Conservation (phyloP, 345 rosid species). For the Camelina hispida region DNA sequence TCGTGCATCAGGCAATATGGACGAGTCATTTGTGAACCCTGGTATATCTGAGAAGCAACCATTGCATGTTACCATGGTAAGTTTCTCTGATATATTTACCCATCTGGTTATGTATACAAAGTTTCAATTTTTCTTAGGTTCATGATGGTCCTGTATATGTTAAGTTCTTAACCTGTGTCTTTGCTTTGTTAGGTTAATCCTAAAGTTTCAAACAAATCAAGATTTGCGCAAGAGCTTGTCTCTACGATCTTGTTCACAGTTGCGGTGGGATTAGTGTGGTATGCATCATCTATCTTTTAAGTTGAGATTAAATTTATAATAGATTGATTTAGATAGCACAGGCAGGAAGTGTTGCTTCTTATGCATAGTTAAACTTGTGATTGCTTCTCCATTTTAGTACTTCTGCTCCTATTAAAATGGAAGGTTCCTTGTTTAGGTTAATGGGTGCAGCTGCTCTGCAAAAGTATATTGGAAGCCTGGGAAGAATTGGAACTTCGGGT, state of each 20-base stretch:
- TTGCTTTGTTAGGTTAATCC: constrained; percentile 73
- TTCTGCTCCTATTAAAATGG: constrained; percentile 29
- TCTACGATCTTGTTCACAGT: constrained; percentile 88
- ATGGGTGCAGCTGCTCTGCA: constrained; percentile 98
- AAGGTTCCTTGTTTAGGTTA: constrained; percentile 59
- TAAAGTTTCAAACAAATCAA: constrained; percentile 76
- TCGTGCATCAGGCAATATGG: constrained; percentile 76
- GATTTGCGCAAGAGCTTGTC: constrained; percentile 89
- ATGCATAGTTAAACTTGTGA: constrained; percentile 16
- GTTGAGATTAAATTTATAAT: constrained; percentile 12
- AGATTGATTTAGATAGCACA: not conserved
- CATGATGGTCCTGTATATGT: not conserved
- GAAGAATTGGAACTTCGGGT: constrained; percentile 97
- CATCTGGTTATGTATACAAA: constrained; percentile 4
- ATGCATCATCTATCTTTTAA: constrained; percentile 37
- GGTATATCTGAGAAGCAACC: constrained; percentile 95
- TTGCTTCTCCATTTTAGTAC: constrained; percentile 28
- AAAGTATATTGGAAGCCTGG: constrained; percentile 89
- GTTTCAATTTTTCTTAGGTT: not conserved
- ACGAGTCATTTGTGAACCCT: constrained; percentile 74
- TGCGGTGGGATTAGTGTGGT: constrained; percentile 90
- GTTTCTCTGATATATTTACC: constrained; percentile 24
- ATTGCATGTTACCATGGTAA: constrained; percentile 93
- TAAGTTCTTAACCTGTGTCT: constrained; percentile 4
- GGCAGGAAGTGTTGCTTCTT: constrained; percentile 5